Evolutionary conservation across 805 yeast species (phyloP).

Genomic region (Candida quercuum): DNA sequence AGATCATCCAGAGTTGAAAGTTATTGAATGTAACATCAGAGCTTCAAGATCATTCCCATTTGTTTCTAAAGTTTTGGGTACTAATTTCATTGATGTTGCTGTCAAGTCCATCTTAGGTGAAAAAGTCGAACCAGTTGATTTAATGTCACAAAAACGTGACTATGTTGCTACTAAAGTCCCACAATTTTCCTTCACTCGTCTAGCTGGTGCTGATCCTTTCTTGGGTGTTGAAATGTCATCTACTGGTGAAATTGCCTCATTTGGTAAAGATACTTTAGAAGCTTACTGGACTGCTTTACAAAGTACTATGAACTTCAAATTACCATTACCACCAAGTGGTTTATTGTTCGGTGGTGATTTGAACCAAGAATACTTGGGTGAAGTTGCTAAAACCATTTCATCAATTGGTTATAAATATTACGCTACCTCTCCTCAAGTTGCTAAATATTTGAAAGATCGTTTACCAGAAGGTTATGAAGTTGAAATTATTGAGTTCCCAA

Average conservation of each 20-base stretch:
- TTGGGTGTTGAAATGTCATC: constrained; percentile 99
- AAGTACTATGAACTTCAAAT: constrained; percentile 93
- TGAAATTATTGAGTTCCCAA: constrained; percentile 83
- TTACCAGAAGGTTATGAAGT: constrained; percentile 31
- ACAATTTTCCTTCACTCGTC: constrained; percentile 95
- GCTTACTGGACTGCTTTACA: constrained; percentile 98
- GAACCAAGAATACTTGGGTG: constrained; percentile 60
- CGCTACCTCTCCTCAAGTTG: constrained; percentile 70
- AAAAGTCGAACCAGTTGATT: constrained; percentile 64
- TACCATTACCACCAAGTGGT: constrained; percentile 89
- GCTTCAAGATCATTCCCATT: constrained; percentile 99
- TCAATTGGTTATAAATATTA: constrained; percentile 78
- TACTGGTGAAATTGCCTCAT: constrained; percentile 98
- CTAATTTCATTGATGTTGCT: constrained; percentile 92
- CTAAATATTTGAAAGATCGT: constrained; percentile 55
- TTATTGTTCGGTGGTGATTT: constrained; percentile 93
- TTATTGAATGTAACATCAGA: constrained; percentile 96
- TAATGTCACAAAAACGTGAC: constrained; percentile 70
- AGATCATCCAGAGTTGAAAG: constrained; percentile 69
- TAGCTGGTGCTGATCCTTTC: constrained; percentile 99
- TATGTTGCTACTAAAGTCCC: constrained; percentile 98
- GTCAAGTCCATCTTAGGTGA: constrained; percentile 77
- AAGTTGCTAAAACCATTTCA: constrained; percentile 64
- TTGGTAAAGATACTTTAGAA: constrained; percentile 78
- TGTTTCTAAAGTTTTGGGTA: constrained; percentile 93